Evolutionary conservation across 1,139 yeast species (phyloP).

Genomic region (Suhomyces coccinellae): DNA sequence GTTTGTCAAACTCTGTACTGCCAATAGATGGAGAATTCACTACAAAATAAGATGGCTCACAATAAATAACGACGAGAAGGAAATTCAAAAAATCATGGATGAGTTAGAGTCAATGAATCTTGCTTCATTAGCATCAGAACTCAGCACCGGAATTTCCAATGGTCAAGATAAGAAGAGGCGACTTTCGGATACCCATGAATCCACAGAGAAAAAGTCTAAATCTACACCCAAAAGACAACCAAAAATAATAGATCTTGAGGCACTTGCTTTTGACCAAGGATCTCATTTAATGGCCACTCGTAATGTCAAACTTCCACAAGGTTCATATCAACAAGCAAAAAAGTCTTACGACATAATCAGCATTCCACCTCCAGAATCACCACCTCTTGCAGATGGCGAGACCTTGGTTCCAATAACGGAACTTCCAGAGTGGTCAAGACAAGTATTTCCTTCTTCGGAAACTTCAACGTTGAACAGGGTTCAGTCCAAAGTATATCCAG

Average conservation of each 20-base stretch:
- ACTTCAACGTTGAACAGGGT: conserved; percentile 71
- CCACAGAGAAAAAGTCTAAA: conserved; percentile 9
- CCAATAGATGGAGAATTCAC: conserved; percentile 53
- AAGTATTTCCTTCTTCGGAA: conserved; percentile 71
- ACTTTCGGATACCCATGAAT: conserved; percentile 9
- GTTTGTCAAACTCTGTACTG: conserved; percentile 48
- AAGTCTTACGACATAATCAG: conserved; percentile 82
- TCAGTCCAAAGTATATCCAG: conserved; percentile 80
- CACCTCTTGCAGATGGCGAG: conserved; percentile 55
- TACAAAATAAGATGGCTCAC: conserved; percentile 52
- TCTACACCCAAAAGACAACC: conserved; percentile 39
- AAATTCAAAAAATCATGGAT: conserved; percentile 26
- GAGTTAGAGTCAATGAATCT: conserved; percentile 28
- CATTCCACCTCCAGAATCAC: conserved; percentile 59
- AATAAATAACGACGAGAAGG: conserved; percentile 33
- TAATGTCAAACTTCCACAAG: conserved; percentile 74
- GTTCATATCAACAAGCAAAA: conserved; percentile 75
- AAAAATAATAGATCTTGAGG: conserved; percentile 59
- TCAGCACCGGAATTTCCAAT: conserved; percentile 14
- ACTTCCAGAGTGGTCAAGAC: conserved; percentile 80
- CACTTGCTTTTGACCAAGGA: conserved; percentile 69
- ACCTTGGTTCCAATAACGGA: conserved; percentile 57
- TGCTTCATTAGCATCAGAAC: conserved; percentile 28
- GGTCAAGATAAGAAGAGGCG: conserved; percentile 19
- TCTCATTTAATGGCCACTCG: conserved; percentile 65